Conservation (phyloP, 345 rosid genomes). For the Citrus sp. region DNA sequence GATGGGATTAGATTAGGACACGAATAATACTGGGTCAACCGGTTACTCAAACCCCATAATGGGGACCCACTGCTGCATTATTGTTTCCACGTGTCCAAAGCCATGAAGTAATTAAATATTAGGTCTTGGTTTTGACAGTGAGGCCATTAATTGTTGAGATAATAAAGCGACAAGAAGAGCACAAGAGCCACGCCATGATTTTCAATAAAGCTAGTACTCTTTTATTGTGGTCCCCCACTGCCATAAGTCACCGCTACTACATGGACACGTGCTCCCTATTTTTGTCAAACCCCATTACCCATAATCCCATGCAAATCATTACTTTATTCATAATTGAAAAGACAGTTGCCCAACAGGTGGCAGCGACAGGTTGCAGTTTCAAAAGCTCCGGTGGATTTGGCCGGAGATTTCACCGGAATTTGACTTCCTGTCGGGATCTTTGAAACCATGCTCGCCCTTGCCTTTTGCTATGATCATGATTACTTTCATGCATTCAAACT, state of each 20-base stretch:
- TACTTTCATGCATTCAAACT: background rate
- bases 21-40: constrained; percentile 14
- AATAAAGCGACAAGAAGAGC: constrained; percentile 17
- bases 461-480: background rate
- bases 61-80: constrained; percentile 23
- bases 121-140: constrained; percentile 24
- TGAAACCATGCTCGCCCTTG: constrained; percentile 13
- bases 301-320: constrained; percentile 35
- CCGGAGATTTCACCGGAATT: constrained; percentile 26
- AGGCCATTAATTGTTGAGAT: constrained; percentile 2
- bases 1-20: background rate
- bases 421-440: constrained; percentile 30
- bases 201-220: constrained; percentile 19
- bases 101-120: constrained; percentile 16
- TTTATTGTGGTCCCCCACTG: constrained; percentile 12
- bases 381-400: background rate
- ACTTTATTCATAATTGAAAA: constrained; percentile 26
- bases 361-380: constrained; percentile 25
- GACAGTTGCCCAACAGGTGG: constrained; percentile 32
- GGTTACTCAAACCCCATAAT: background rate
- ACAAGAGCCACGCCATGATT: constrained; percentile 38
- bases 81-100: constrained; percentile 37
- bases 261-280: constrained; percentile 21
- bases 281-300: constrained; percentile 26
- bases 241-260: background rate